Base-by-base conservation (phyloP, 331 rosid species). In the Acacia concinna region DNA sequence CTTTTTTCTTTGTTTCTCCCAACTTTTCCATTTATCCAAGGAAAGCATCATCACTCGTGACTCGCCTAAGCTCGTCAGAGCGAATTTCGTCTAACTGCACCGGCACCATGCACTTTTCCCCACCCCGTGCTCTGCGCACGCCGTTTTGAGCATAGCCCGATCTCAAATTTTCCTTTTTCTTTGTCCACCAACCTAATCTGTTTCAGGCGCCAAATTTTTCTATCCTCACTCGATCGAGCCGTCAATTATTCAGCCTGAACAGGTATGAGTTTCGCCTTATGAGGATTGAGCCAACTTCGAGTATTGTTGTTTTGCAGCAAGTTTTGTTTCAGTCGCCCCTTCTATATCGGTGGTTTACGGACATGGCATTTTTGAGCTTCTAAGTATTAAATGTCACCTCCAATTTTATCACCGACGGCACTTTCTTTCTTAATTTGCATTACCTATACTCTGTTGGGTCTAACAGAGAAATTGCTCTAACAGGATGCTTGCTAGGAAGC, bases 401-500 rank as follows among this genome's bases (percentile, higher is more conserved):
- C 25, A 34, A 23, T 32, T 68, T 20, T 9, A 6, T n/a, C 5
- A 44, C 51, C 21, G n/a, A 62, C 28, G 32, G 32, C 20, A 5
- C 20, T 51, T 57, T 72, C 73, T 37, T 18, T 65, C 60, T 51
- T 37, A 14, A 28, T 40, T 69, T 72, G 46, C 31, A 60, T 62
- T 47, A n/a, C 27, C 14, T 25, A 6, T 72, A 8, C n/a, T 43
- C 6, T 54, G 43, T 31, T 68, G 75, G 56, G 51, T 73, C 54
- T 84, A 68, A 66, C 27, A 30, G 25, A 28, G 40, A 66, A 6
- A 10, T 34, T 81, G 41, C 20, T 81, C 38, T 44, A 46, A 52
- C 85, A 96, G 98, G 85, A 60, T 90, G 69, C 70, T 93, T 10
- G 75, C 68, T 77, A 90, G 87, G 76, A 87, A 73, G 35, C 65